Evolutionary conservation across 2,329 filamentous ascomycete genomes (phyloP), one percentile per base, ranked within the genome.

Genomic region (Didymella arachidicola): DNA sequence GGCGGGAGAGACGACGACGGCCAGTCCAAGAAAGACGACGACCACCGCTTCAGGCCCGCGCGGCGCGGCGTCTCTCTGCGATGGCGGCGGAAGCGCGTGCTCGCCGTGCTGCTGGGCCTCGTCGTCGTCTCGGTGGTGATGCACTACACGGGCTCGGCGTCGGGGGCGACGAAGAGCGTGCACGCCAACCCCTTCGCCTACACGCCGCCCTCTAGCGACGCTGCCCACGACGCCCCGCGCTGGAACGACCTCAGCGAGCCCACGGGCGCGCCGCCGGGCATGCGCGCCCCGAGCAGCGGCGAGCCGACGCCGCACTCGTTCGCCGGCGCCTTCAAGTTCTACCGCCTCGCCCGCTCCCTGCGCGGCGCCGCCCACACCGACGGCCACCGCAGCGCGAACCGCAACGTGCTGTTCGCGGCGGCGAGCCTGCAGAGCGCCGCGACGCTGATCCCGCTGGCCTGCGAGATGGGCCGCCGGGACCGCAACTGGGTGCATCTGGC

Each of bases 401-500:
- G 84, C 49, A 93, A 93, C 69, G 84, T 97, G 16, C 77, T 97
- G 3, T 97, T 97, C 72, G 89, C 88, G 4, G 88, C 90, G 3
- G 88, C 91, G 0, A 93, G 84, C 60, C 78, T 96, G 49, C 85
- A 85, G 73, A 95, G 91, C 71, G 86, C 88, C 16, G 84, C 91
- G 0, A 84, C 85, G 30, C 75, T 97, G 52, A 79, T 97, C 30
- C 92, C 93, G 0, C 81, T 97, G 72, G 92, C 93, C 6, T 98
- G 95, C 76, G 86, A 91, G 68, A 97, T 97, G 93, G 88, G 88
- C 7, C 76, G 76, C 22, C 84, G 87, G 75, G 82, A 85, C 55
- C 82, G 84, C 58, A 96, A 87, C 70, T 84, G 87, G 62, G 92
- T 97, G 8, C 94, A 98, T 74, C 89, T 96, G 72, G 89, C 86